A percentile compares a stretch with the other conserved stretches of the same genome.
phyloP scores from a whole-genome alignment of 169 alveolate genomes.

The Babesia caballi region DNA sequence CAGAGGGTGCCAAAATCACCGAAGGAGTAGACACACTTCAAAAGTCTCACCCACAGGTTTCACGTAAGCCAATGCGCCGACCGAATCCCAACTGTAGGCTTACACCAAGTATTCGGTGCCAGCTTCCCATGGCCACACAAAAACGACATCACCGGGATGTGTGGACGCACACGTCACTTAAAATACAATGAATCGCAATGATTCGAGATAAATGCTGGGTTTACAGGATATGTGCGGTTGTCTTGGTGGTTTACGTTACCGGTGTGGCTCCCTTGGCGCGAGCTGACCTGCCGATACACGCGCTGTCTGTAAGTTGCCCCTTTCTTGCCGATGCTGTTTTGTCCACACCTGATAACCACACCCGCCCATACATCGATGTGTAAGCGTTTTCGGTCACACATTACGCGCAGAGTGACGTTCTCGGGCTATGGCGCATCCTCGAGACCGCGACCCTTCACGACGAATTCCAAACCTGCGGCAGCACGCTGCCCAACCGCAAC shows the following conservation, averaged over 20 bases:
- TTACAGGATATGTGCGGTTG: neutral
- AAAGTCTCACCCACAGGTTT: too few species aligned
- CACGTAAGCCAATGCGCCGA: too few species aligned
- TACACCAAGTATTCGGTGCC: too few species aligned
- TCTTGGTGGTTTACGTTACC: neutral
- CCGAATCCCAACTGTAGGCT: too few species aligned
- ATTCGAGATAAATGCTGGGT: neutral
- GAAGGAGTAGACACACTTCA: too few species aligned
- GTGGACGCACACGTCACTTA: neutral
- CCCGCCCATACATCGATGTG: neutral
- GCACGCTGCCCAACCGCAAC: conserved; percentile 54
- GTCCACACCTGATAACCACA: neutral
- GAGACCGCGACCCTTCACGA: conserved; percentile 41
- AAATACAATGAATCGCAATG: conserved; percentile 10
- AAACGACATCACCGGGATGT: conserved; percentile 27
- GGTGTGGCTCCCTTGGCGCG: neutral
- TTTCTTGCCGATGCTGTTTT: neutral
- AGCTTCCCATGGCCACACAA: conserved; percentile 16
- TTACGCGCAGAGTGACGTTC: conserved; percentile 45
- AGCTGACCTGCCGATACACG: conserved; percentile 40
- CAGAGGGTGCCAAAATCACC: too few species aligned
- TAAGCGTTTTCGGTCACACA: neutral
- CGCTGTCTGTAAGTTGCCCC: conserved; percentile 17
- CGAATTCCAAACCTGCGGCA: conserved; percentile 52
- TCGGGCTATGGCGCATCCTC: conserved; percentile 52